Evolutionary conservation across 306 rosid species (phyloP), one percentile per base, ranked within the genome.

Genomic region (Ammopiptanthus mongolicus): DNA sequence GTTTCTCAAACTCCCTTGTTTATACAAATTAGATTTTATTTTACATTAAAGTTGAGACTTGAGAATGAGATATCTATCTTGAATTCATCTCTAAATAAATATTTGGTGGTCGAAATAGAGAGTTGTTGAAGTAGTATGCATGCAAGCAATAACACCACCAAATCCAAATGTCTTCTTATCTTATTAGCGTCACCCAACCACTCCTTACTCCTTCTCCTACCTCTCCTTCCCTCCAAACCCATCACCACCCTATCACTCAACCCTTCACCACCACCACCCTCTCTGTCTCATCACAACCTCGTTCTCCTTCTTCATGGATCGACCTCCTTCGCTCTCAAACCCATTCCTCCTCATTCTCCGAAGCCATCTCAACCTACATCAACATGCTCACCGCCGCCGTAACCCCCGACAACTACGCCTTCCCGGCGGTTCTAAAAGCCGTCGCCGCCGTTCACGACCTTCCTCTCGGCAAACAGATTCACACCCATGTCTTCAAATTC

Each of bases 341-440:
- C 59, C 86, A 85, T 22, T 85, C 87, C 85, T 28, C 82, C 52
- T 79, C 47, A 8, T 90, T 88, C 75, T 77, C 9, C 69, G 80
- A 88, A 17, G 89, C 97, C 84, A 81, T 92, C 52, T 68, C 70
- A 64, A 84, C 94, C 9, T 92, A 88, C 78, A 33, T 78, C 33
- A 19, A 80, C 69, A 88, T 90, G 90, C 37, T 80, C 60, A 19
- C 28, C 8, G 77, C 82, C 18, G 82, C 82, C 21, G 37, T 66
- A 1, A 19, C 74, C 0, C 97, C 92, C 12, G 96, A 92, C 88
- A 90, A 86, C 65, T 92, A 86, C 51, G 89, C 91, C 51, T 90
- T 92, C 83, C 97, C 97, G n/a, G 91, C 97, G 8, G 80, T 82
- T 67, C 85, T 92, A 1, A 92, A 90, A 73, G 84, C 96, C 22